Base-by-base conservation (phyloP, 2,329 filamentous ascomycete genomes). In the Trichoderma harzianum region DNA sequence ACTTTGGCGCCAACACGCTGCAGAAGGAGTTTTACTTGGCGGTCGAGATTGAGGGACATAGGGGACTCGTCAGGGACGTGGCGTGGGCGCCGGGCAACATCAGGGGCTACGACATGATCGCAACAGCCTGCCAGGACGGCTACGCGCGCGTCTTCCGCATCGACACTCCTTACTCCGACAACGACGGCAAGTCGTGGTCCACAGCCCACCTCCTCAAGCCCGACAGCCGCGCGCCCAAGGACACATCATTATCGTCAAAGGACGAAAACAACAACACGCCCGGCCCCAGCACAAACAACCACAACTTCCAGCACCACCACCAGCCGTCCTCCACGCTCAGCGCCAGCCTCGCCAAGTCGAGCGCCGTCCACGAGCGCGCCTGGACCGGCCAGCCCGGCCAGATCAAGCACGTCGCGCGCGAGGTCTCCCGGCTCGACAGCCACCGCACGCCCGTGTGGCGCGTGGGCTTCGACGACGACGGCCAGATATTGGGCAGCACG, bases 71-170 rank as follows among this genome's bases (percentile, higher is more conserved):
- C 7, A 88, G 95, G 62, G 95, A 98, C 79, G 89, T 98, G 1
- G 91, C 93, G 2, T 99, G 96, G 96, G 94, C 95, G 1, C 92
- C 94, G 62, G 95, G 94, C 14, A 97, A 94, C 75, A 94, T 97
- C 77, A 86, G 95, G 51, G 95, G 95, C 1, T 95, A 93, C 79
- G 96, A 99, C 80, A 88, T 95, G 71, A 88, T 98, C 76, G 96
- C 95, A 3, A 97, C 95, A 7, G 95, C 94, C 3, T 96, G 93
- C 79, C 97, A 97, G 80, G 96, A 99, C 79, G 95, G 96, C 3
- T 91, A 90, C 76, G 90, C 98, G 53, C 88, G 95, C 53, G 92
- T 99, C n/a, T 97, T 97, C 78, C 90, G 95, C 76, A 81, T 97
- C 21, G 89, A 91, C 43, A 92, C 92, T 0, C 86, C 87, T 0